These are phyloP conservation scores for Microstroma glucosiphilum DNA, from an alignment of 1,284 basidiomycete genomes.

Conservation along the genomic window DNA sequence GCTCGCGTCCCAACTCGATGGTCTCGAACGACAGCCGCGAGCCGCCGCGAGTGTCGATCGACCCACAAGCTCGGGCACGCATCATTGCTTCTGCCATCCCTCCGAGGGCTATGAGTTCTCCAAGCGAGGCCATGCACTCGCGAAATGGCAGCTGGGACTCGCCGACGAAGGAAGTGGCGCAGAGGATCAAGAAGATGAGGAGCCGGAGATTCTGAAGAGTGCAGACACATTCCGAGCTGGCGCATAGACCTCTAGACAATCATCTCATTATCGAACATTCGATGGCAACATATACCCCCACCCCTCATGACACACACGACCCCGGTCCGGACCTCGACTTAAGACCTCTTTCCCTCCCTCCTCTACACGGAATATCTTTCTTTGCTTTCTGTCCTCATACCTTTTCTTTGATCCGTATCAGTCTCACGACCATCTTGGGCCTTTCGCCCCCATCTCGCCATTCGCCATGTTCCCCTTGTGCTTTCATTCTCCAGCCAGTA, in stretches of 20 bases:
- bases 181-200: not conserved
- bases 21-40: not conserved
- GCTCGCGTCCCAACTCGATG: not conserved
- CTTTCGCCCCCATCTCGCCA: not conserved
- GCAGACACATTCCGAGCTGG: not conserved
- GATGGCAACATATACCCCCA: not conserved
- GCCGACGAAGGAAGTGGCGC: not conserved
- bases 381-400: not conserved
- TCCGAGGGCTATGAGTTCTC: not conserved
- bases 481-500: too few relatives aligned
- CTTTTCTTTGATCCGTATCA: not conserved
- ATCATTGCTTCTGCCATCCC: not conserved
- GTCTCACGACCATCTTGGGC: not conserved
- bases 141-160: not conserved
- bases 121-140: not conserved
- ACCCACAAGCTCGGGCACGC: not conserved
- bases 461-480: too few relatives aligned
- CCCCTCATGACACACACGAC: not conserved
- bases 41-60: not conserved
- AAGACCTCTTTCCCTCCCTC: not conserved
- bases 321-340: not conserved
- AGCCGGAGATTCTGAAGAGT: not conserved
- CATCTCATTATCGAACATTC: not conserved
- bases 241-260: not conserved
- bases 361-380: not conserved